These are phyloP conservation scores for Aspergillus ibericus DNA, from an alignment of 2,329 filamentous ascomycete species.

Conservation along the genomic window DNA sequence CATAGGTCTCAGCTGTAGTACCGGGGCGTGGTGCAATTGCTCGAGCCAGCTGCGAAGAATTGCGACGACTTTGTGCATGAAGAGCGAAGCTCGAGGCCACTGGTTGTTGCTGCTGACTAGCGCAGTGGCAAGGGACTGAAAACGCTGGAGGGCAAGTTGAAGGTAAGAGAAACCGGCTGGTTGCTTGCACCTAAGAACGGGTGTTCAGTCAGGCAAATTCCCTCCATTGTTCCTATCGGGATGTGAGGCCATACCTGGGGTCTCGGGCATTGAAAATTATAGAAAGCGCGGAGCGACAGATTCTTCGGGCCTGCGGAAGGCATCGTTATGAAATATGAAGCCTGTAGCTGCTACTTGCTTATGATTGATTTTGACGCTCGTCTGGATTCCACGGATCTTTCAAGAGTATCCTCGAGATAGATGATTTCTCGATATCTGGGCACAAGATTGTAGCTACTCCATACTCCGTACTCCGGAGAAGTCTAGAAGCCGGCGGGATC, in stretches of 20 bases:
- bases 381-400: neutral
- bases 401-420: neutral
- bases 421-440: neutral
- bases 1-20: constrained; percentile 64
- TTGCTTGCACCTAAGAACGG: neutral
- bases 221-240: neutral
- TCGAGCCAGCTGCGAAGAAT: constrained; percentile 29
- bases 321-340: constrained; percentile 21
- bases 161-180: neutral
- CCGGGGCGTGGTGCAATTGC: constrained; percentile 37
- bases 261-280: constrained; percentile 12
- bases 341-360: neutral
- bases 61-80: constrained; percentile 21
- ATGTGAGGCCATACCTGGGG: constrained; percentile 20
- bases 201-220: neutral
- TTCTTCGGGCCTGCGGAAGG: constrained; percentile 20
- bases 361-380: neutral
- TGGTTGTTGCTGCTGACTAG: constrained; percentile 3
- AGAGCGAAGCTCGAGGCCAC: neutral
- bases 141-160: neutral
- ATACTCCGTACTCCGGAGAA: neutral
- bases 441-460: neutral
- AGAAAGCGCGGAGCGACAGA: constrained; percentile 21
- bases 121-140: neutral
- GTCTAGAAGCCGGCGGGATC: neutral